Evolutionary conservation across 1,284 basidiomycete species (phyloP).

Genomic region (Ustilago esculenta): DNA sequence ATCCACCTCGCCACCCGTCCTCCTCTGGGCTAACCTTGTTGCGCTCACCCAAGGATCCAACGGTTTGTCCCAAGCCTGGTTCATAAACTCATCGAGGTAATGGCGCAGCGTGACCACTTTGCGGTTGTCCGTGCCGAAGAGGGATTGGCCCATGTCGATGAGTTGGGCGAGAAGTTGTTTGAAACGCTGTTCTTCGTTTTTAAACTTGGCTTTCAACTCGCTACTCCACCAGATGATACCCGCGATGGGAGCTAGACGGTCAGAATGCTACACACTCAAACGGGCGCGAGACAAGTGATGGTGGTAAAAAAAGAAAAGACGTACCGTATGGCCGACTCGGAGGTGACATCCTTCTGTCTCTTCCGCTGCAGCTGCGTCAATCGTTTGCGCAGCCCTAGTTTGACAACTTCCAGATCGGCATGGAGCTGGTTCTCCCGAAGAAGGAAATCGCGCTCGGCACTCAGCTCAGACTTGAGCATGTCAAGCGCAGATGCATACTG

Average conservation of each 20-base stretch:
- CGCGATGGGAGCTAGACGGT: too few species aligned
- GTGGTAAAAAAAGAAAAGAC: background rate
- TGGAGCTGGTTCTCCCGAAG: constrained; percentile 28
- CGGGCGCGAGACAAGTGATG: too few species aligned
- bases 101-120: constrained; percentile 29
- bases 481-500: constrained; percentile 29
- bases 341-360: constrained; percentile 16
- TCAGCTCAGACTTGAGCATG: constrained; percentile 14
- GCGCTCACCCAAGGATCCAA: constrained; percentile 44
- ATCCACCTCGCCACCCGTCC: constrained; percentile 32
- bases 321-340: constrained; percentile 25
- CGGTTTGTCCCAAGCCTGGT: constrained; percentile 42
- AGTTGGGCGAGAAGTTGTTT: constrained; percentile 25
- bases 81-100: constrained; percentile 45
- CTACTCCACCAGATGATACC: too few species aligned
- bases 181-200: constrained; percentile 17
- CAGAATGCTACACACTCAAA: too few species aligned
- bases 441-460: constrained; percentile 25
- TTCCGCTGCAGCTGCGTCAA: constrained; percentile 23
- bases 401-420: constrained; percentile 23
- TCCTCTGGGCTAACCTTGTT: constrained; percentile 10
- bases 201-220: constrained; percentile 24
- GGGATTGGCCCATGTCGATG: constrained; percentile 30
- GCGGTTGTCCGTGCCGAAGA: constrained; percentile 21
- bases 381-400: constrained; percentile 16